Percentiles rank a stretch among this genome's conserved stretches.
These are phyloP conservation scores for Rhododendron henanense DNA, from an alignment of 148 eudicot genomes.

Conservation along the genomic window DNA sequence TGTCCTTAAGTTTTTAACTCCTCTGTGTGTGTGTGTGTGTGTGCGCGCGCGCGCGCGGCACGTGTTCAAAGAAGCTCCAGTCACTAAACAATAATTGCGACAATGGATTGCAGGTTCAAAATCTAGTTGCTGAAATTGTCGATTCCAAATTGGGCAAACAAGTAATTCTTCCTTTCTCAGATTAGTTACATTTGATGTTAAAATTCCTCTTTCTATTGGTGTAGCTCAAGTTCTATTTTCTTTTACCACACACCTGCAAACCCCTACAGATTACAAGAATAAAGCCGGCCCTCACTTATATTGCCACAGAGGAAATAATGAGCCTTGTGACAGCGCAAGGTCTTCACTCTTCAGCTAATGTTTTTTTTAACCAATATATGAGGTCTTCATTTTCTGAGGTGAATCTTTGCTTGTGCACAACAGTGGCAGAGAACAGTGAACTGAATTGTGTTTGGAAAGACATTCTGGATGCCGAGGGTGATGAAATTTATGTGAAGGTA, in stretches of 20 bases:
- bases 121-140: constrained; percentile 92
- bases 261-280: constrained; percentile 61
- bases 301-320: constrained; percentile 95
- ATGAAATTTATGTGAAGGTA: constrained; percentile 15
- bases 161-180: constrained; percentile 33
- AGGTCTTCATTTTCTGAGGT: not conserved
- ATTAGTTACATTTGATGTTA: not conserved
- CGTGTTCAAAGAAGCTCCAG: not conserved
- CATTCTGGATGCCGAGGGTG: constrained; percentile 13
- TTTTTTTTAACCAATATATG: not conserved
- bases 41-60: not conserved
- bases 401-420: not conserved
- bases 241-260: constrained; percentile 8
- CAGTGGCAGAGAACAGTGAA: constrained; percentile 9
- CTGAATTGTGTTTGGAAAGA: constrained; percentile 11
- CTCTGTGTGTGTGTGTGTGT: not conserved
- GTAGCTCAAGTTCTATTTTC: not conserved
- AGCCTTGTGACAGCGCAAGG: constrained; percentile 97
- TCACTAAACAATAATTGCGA: not conserved
- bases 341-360: constrained; percentile 13
- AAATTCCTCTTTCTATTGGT: not conserved
- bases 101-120: constrained; percentile 62
- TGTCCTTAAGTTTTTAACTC: not conserved
- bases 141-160: constrained; percentile 96
- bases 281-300: constrained; percentile 75